phyloP scores from a whole-genome alignment of 192 early-diverging fungal species.

The Paraglomus occultum region DNA sequence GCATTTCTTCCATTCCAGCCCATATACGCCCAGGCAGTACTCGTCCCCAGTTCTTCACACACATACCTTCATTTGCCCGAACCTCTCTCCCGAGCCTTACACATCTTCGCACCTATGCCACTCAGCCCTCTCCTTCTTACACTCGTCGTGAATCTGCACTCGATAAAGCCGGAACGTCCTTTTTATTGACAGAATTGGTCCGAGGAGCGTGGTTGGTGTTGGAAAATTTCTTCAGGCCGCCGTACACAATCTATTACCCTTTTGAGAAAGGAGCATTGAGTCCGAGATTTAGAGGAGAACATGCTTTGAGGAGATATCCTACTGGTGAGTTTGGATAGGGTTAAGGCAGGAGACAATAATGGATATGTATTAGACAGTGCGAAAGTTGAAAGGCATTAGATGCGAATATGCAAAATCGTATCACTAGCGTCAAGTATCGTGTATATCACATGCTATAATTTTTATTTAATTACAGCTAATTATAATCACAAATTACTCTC shows the following conservation, averaged over 20 bases:
- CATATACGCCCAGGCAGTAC: no score
- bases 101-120: slow-evolving; percentile 33
- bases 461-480: no score
- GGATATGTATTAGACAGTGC: not conserved
- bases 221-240: slow-evolving; percentile 92
- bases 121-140: slow-evolving; percentile 2
- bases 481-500: no score
- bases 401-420: not conserved
- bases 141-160: slow-evolving; percentile 33
- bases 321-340: slow-evolving; percentile 59
- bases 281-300: slow-evolving; percentile 95
- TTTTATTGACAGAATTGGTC: slow-evolving; percentile 90
- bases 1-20: no score
- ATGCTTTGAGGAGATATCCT: slow-evolving; percentile 92
- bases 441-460: no score
- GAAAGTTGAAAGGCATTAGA: not conserved
- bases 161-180: slow-evolving; percentile 64
- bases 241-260: slow-evolving; percentile 96
- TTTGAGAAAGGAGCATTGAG: slow-evolving; percentile 92
- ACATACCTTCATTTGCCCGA: no score
- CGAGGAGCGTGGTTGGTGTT: slow-evolving; percentile 89
- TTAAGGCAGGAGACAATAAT: no score
- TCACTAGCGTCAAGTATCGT: no score
- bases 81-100: no score
- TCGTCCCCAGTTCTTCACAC: no score